Base-by-base conservation (phyloP, 805 yeast species). In the Komagataella mondaviorum region DNA sequence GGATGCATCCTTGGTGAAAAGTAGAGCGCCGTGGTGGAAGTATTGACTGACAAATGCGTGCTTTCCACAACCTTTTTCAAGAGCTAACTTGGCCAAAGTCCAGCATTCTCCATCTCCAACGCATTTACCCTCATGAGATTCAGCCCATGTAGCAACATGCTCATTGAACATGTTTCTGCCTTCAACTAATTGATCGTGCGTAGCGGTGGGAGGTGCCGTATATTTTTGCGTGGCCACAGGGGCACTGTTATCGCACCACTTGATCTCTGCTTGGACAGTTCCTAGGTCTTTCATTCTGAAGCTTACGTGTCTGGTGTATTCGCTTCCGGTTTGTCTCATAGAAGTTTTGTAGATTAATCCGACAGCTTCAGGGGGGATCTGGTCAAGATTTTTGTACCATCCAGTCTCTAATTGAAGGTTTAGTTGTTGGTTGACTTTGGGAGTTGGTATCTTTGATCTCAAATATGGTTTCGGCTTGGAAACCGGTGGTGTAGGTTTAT, bases 91-190 rank as follows among this genome's bases (percentile, higher is more conserved):
- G 0, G 82, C 83, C 52, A 78, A 68, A 39, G 79, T 79, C 83
- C 83, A 78, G 56, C 84, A 78, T 56, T 78, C 83, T 6, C 84
- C 84, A 45, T 71, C 60, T 2, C 80, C 81, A 8, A 78, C 80
- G 49, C 63, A 61, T 48, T 69, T 65, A 6, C 81, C 81, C 36
- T 64, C 55, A 18, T 70, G 68, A 22, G 68, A 72, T 54, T 76
- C 78, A 59, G 74, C 68, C 84, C 83, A 78, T 24, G 71, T 64
- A 3, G 80, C 81, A 8, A 78, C 69, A 55, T 76, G 71, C 17
- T 72, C 76, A n/a, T 81, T 80, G 57, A 64, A 78, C 49, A 62
- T 63, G 20, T 63, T 53, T 48, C 69, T 64, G 45, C 70, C 70
- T 4, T 56, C 60, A 1, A 65, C 49, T 7, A 78, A 59, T 23